Percentiles rank a stretch among this genome's conserved stretches.
phyloP scores from a whole-genome alignment of 495 filamentous ascomycete species.

The Opeltia flavorubescens region DNA sequence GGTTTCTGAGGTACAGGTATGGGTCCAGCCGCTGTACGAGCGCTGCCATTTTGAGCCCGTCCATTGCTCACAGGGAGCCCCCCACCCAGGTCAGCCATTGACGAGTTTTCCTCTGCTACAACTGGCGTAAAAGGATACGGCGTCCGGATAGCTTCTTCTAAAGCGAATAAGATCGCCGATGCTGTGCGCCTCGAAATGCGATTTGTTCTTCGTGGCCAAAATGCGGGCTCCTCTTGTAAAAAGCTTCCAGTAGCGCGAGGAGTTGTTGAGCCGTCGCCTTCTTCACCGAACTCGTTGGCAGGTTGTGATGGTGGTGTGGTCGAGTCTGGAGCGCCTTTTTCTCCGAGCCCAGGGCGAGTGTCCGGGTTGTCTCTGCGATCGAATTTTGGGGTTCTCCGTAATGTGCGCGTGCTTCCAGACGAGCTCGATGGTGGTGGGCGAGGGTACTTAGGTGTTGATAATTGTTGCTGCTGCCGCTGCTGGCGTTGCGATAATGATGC shows the following conservation, averaged over 20 bases:
- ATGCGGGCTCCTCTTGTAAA: slow-evolving; percentile 23
- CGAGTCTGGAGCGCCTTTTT: slow-evolving; percentile 19
- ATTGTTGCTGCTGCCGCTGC: slow-evolving; percentile 31
- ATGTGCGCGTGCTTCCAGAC: slow-evolving; percentile 32
- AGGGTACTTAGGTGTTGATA: slow-evolving; percentile 17
- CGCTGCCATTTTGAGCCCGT: slow-evolving; percentile 34
- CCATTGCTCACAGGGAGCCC: slow-evolving; percentile 28
- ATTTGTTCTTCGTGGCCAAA: slow-evolving; percentile 40
- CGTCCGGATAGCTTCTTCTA: slow-evolving; percentile 74
- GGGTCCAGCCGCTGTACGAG: slow-evolving; percentile 31
- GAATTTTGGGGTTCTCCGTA: slow-evolving; percentile 35
- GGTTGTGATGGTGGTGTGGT: slow-evolving; percentile 19
- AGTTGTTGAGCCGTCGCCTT: slow-evolving; percentile 20
- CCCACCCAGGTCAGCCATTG: slow-evolving; percentile 74
- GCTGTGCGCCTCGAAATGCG: slow-evolving; percentile 50
- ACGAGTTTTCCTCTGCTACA: slow-evolving; percentile 77
- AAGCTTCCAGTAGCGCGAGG: slow-evolving; percentile 11
- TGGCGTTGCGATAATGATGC: slow-evolving; percentile 43
- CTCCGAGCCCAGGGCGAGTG: slow-evolving; percentile 16
- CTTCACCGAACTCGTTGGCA: slow-evolving; percentile 9
- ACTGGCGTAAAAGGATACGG: slow-evolving; percentile 78
- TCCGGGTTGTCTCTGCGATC: slow-evolving; percentile 23
- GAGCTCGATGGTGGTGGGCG: slow-evolving; percentile 35
- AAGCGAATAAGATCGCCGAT: slow-evolving; percentile 73
- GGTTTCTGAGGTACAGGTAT: slow-evolving; percentile 28